Base-by-base conservation (phyloP, 2,329 filamentous ascomycete genomes). In the Epichloe gansuensis region DNA sequence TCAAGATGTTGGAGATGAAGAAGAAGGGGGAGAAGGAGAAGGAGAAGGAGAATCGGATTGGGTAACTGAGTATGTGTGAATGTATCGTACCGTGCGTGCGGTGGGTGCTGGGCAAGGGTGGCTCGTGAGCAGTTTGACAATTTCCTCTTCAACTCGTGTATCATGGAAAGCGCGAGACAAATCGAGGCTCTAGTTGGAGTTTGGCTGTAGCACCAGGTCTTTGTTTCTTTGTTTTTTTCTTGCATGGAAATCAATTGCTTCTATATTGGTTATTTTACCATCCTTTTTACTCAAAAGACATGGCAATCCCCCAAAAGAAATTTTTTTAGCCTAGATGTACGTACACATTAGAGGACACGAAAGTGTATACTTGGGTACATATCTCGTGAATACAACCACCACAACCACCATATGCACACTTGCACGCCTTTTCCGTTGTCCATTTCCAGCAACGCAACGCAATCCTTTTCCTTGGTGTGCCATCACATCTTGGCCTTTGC, bases 401-500 rank as follows among this genome's bases (percentile, higher is more conserved):
- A 3, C 28, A 8, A 25, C 4, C 11, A 44, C 21, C 11, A 28
- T 13, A 42, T 25, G 42, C 17, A 44, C 25, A 23, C 17, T 31
- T 11, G 8, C 4, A 31, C 9, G 3, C 28, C 28, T 31, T 11
- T 31, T 31, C 28, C 28, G 11, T 31, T 31, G 28, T 31, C 0
- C 28, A 31, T 8, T 31, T 4, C 28, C 28, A 31, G 9, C 28
- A 31, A 31, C 28, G 9, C 28, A 31, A 31, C 28, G 28, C 28
- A 11, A 31, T 4, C 28, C 1, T 31, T 31, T 31, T 31, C 28
- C 28, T 31, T 1, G 8, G 28, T 31, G 28, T 9, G 28, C 28
- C 28, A 31, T 44, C 57, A 76, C 52, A 76, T 48, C 56, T 71
- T 76, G 17, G 71, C 50, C 55, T 62, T 66, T 9, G 51, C 44